A percentile compares a stretch with the other conserved stretches of the same genome.
These are phyloP conservation scores for Tolypocladium inflatum DNA, from an alignment of 2,329 filamentous ascomycete species.

Conservation along the genomic window DNA sequence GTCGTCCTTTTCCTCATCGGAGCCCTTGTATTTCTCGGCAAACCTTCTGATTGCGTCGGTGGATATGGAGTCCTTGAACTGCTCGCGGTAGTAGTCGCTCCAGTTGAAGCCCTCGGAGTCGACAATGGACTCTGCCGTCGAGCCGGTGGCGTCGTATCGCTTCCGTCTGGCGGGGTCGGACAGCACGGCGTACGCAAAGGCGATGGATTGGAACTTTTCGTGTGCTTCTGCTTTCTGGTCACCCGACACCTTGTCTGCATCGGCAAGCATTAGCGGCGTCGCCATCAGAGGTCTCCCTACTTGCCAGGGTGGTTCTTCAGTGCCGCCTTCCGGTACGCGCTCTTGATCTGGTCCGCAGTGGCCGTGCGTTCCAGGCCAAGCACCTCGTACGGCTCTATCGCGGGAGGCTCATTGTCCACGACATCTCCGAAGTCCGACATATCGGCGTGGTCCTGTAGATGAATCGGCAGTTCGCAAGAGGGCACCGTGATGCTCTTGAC, in stretches of 20 bases:
- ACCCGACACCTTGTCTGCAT: slow-evolving; percentile 63
- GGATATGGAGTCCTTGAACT: slow-evolving; percentile 70
- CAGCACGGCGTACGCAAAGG: slow-evolving; percentile 88
- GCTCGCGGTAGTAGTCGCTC: slow-evolving; percentile 78
- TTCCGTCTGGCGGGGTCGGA: slow-evolving; percentile 72
- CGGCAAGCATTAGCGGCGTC: slow-evolving; percentile 7
- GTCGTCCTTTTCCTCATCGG: slow-evolving; percentile 75
- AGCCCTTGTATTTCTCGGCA: slow-evolving; percentile 69
- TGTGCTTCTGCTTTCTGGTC: slow-evolving; percentile 65
- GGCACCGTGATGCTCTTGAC: slow-evolving; percentile 1
- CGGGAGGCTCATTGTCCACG: slow-evolving; percentile 48
- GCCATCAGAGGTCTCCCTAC: slow-evolving; percentile 4
- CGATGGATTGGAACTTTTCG: slow-evolving; percentile 76
- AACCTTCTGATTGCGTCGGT: slow-evolving; percentile 67
- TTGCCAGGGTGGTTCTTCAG: slow-evolving; percentile 78
- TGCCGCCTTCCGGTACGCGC: slow-evolving; percentile 83
- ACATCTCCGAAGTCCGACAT: slow-evolving; percentile 45
- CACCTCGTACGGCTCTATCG: slow-evolving; percentile 69
- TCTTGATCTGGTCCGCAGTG: slow-evolving; percentile 72
- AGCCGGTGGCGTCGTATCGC: slow-evolving; percentile 85
- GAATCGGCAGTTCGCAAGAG: slow-evolving; percentile 2
- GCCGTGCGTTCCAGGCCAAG: slow-evolving; percentile 63
- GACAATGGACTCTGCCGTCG: slow-evolving; percentile 72
- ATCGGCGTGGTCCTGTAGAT: slow-evolving; percentile 8
- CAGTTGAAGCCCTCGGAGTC: slow-evolving; percentile 80